Base-by-base conservation (phyloP, 352 stramenopile genomes). In the Phytophthora fragariae region DNA sequence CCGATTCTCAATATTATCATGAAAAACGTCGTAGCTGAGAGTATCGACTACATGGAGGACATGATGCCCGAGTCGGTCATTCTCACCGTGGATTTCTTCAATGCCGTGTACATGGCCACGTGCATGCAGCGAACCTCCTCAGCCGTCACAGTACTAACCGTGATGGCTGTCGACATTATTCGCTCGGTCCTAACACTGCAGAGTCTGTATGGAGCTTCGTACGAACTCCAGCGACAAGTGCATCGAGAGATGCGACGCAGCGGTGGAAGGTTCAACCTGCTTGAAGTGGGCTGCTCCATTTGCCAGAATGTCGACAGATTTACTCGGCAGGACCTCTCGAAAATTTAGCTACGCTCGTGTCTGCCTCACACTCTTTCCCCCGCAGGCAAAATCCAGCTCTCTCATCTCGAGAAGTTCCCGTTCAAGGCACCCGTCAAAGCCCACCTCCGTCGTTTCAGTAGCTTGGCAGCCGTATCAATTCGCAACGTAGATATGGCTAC, bases 21-120 rank as follows among this genome's bases (percentile, higher is more conserved):
- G 6, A 80, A 75, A 33, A 72, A 81, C 19, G 54, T 67, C 5
- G 53, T 72, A 0, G 73, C 70, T 39, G 71, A 54, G 15, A 58
- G 31, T 29, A 73, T 80, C 56, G n/a, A 41, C 24, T 54, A 68
- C 62, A 68, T 68, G 63, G 63, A 76, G 33, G 75, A 84, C 52
- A 55, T 65, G 39, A 77, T 81, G 39, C 72, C 81, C 0, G 72
- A 89, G 46, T 66, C 70, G 0, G 62, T 86, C 12, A 79, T 84
- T 11, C 82, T 89, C 61, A 84, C 84, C 3, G 72, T 83, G 12
- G 75, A 86, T 31, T 65, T 85, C 44, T 89, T 85, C 66, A 78
- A 89, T 56, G 41, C 77, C 29, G 39, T 89, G 1, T 89, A 74
- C 33, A 47, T 86, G 39, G 57, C 69, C 2, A 64, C 57, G n/a